Evolutionary conservation across 1,284 basidiomycete species (phyloP), one percentile per base, ranked within the genome.

Genomic region (Cryptococcus sp.): DNA sequence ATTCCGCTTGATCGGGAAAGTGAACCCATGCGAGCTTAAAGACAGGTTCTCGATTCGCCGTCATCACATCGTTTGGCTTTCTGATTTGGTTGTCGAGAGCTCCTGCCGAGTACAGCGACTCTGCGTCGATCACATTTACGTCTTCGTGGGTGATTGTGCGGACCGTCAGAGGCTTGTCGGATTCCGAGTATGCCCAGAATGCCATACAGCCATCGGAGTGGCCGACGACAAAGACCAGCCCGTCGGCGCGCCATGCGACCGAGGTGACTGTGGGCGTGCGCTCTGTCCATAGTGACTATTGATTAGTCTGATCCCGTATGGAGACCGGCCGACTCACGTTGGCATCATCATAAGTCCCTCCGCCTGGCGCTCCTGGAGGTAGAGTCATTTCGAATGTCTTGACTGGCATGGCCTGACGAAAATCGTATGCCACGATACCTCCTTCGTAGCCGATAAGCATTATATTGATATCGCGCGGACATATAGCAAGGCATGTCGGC

Each of bases 1-100:
- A 50, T 9, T 58, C 56, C 0, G 69, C 53, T 21, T 73, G 67
- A 46, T 85, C 83, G 0, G 83, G 78, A 69, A 86, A 89, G 1
- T 81, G 80, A 49, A 84, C 86, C 92, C 92, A 96, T 0, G 85
- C 78, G 4, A 96, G 78, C 70, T 90, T 91, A 80, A 89, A 93
- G 42, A 97, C 84, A 1, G 91, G 89, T 68, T 94, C 91, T 55
- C 84, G 78, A 2, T 73, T 65, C 5, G 66, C 62, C 43, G 48
- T 54, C 19, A 50, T 56, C 13, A 62, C 66, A 14, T 55, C 40
- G 41, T 52, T 41, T 46, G 44, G 48, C 22, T 49, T 45, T 40
- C 56, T 50, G 19, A 56, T 53, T 10, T 76, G 67, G 13, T 82
- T 67, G 44, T 70, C 63, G 14, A 76, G 60, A 1, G 67, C 70